Base-by-base conservation (phyloP, 2,329 filamentous ascomycete species). In the Fusarium proliferatum region DNA sequence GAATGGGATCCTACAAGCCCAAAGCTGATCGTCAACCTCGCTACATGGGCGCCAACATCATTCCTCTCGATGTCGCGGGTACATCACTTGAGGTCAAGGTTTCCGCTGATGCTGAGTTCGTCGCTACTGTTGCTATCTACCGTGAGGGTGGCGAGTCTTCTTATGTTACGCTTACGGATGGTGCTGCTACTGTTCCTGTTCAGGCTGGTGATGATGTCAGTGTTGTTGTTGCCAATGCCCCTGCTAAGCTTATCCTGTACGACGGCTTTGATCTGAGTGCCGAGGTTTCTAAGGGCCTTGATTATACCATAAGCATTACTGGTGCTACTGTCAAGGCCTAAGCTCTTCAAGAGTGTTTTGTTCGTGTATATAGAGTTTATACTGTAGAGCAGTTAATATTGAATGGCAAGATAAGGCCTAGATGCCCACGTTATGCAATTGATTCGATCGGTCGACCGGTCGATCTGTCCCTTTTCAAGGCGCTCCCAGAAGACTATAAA, bases 11-110 rank as follows among this genome's bases (percentile, higher is more conserved):
- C 7, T 88, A 85, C 73, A 82, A 77, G n/a, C 84, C 86, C 67
- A 86, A 85, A 64, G 48, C 81, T 0, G 81, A 80, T 17, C 80
- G 85, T 6, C 78, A 79, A 21, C 86, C 86, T 26, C 79, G 80
- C 33, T 88, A 88, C 76, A 85, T 88, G 84, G 86, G 86, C 2
- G 82, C 85, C 57, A 87, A 84, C 76, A 87, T 87, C 69, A 82
- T 85, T 46, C 85, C 85, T 2, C 79, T 87, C 15, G 82, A 81
- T 17, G 80, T 76, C 2, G 79, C 80, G 0, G 80, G 81, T 1
- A 71, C 46, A 4, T 33, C 77, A n/a, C 76, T 83, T 1, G 69
- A 71, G 10, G 80, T 82, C 38, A 80, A 77, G 55, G 77, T 86
- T n/a, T 78, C 81, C 9, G 79, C 83, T 1, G 69, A 73, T 6